A percentile compares a stretch with the other conserved stretches of the same genome.
Evolutionary conservation across 192 early-diverging fungal species (phyloP).

Genomic region (Coemansia sp.): DNA sequence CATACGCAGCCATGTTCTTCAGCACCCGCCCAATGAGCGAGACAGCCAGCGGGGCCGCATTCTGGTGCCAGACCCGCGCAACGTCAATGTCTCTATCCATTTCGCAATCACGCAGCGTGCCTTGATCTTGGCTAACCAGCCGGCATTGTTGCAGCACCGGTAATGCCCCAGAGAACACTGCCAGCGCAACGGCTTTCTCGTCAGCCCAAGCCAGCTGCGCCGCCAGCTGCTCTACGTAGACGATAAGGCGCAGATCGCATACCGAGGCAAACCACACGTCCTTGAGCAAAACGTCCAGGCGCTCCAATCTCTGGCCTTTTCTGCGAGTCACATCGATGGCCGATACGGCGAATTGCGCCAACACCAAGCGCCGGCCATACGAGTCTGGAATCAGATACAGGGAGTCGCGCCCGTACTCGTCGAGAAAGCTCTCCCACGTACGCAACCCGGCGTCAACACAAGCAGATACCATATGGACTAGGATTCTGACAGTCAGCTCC

Average conservation of each 20-base stretch:
- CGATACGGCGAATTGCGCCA: slow-evolving; percentile 26
- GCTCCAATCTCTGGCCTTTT: slow-evolving; percentile 11
- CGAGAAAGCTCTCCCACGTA: slow-evolving; percentile 52
- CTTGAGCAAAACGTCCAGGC: slow-evolving; percentile 11
- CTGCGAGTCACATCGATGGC: slow-evolving; percentile 9
- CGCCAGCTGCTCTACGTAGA: slow-evolving; percentile 27
- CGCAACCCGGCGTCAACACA: slow-evolving; percentile 41
- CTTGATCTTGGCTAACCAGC: slow-evolving; percentile 9
- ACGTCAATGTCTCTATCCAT: neutral
- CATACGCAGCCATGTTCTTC: slow-evolving; percentile 1
- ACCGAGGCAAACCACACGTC: slow-evolving; percentile 46
- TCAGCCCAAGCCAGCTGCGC: slow-evolving; percentile 34
- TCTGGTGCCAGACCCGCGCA: neutral
- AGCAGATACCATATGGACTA: slow-evolving; percentile 29
- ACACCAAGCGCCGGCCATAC: slow-evolving; percentile 31
- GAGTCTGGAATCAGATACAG: slow-evolving; percentile 30
- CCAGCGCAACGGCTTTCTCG: neutral
- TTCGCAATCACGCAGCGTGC: neutral
- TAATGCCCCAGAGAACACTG: slow-evolving; percentile 19
- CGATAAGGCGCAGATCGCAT: slow-evolving; percentile 28
- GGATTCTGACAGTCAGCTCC: slow-evolving; percentile 2
- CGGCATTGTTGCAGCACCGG: slow-evolving; percentile 11
- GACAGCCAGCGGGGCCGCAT: slow-evolving; percentile 14
- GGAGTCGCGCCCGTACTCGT: slow-evolving; percentile 48
- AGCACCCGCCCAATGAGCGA: slow-evolving; percentile 27